Percentiles rank a stretch among this genome's conserved stretches.
Conservation (phyloP, 2,329 filamentous ascomycete genomes). For the Colletotrichum simmondsii region DNA sequence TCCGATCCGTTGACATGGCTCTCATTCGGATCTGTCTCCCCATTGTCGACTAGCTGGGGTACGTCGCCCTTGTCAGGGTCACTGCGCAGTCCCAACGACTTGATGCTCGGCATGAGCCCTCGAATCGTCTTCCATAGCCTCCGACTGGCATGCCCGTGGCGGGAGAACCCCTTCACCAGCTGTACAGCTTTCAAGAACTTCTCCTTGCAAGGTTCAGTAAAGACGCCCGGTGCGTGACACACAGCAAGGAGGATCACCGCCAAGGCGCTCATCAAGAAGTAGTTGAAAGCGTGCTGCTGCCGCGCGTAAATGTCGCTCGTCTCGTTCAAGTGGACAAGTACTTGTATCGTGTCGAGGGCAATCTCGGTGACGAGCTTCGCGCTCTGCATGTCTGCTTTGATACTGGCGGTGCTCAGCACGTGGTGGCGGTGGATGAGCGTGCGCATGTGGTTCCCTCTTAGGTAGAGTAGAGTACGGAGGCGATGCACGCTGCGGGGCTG, state of each 20-base stretch:
- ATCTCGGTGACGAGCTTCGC: slow-evolving; percentile 53
- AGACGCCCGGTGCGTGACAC: slow-evolving; percentile 54
- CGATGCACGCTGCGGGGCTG: slow-evolving; percentile 51
- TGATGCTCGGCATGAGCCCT: slow-evolving; percentile 45
- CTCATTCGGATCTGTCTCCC: slow-evolving; percentile 30
- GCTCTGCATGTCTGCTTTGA: slow-evolving; percentile 45
- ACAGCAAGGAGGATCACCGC: slow-evolving; percentile 55
- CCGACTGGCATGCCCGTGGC: slow-evolving; percentile 44
- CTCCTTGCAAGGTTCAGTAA: slow-evolving; percentile 48
- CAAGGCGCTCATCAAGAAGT: slow-evolving; percentile 51
- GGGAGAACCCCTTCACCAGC: slow-evolving; percentile 45
- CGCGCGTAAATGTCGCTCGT: slow-evolving; percentile 50
- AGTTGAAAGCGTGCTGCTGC: slow-evolving; percentile 52
- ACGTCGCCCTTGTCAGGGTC: slow-evolving; percentile 26
- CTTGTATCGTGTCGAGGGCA: slow-evolving; percentile 44
- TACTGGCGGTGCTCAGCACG: slow-evolving; percentile 49
- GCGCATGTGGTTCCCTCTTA: slow-evolving; percentile 57
- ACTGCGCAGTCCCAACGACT: slow-evolving; percentile 39
- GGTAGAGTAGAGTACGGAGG: slow-evolving; percentile 53
- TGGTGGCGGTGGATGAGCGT: slow-evolving; percentile 57
- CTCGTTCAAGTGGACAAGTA: slow-evolving; percentile 48
- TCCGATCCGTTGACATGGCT: not conserved
- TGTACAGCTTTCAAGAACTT: slow-evolving; percentile 46
- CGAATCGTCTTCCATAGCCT: slow-evolving; percentile 50
- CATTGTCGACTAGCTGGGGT: not conserved